Evolutionary conservation across 1,284 basidiomycete species (phyloP), one percentile per base, ranked within the genome.

Genomic region (Apiotrichum porosum): DNA sequence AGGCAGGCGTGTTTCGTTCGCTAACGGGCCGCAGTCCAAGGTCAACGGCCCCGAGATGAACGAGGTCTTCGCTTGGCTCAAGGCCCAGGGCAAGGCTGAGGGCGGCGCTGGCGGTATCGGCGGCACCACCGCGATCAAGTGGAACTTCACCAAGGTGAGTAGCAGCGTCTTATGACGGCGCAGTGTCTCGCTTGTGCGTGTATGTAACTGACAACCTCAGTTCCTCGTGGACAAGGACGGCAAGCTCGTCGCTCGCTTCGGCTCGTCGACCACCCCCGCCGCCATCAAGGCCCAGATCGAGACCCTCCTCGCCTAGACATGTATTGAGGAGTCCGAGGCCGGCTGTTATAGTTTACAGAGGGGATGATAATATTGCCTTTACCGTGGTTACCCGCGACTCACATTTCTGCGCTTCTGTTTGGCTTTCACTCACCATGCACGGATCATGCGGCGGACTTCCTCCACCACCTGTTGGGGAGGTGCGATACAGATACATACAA

Each of bases 11-110:
- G n/a, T n/a, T n/a, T n/a, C n/a, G n/a, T n/a, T n/a, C n/a, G n/a
- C n/a, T n/a, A n/a, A n/a, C n/a, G n/a, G n/a, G n/a, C n/a, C 18
- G 19, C 43, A 72, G 69, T 84, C 85, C n/a, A 86, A 94, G 45
- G 91, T 94, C 46, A 95, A 94, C 69, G 90, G 91, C 12, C 81
- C 84, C 63, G 68, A 76, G 57, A 73, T 79, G 60, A 90, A 88
- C 72, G 80, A 86, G 63, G 86, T 90, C 9, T 93, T 82, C 77
- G 81, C 85, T 52, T 93, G 83, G 81, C 80, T 94, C 62, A 94
- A 94, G 79, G 74, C 76, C 37, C 62, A 69, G 42, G 28, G 32
- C 22, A 9, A 15, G 4, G 61, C 61, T 23, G 54, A 47, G 4
- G 50, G 48, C 13, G 6, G 8, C 8, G 60, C 56, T 8, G 54